These are phyloP conservation scores for Cryptosporidium felis DNA, from an alignment of 169 alveolate species.

Conservation along the genomic window DNA sequence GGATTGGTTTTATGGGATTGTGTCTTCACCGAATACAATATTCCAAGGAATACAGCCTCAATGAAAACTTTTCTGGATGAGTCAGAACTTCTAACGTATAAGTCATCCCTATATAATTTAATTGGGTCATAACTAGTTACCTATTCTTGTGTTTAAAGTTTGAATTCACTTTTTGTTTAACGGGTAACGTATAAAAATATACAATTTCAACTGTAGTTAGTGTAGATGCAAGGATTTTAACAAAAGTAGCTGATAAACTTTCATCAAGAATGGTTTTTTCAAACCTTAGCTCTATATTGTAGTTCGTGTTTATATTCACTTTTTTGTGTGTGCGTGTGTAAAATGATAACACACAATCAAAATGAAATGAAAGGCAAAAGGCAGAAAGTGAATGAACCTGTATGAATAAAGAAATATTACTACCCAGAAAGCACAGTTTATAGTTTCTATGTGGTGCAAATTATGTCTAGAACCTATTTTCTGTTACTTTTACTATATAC, in stretches of 20 bases:
- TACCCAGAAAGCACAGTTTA: neutral
- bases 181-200: too few relatives aligned
- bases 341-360: neutral
- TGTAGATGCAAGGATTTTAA: too few relatives aligned
- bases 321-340: neutral
- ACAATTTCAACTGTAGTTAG: too few relatives aligned
- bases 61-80: constrained; percentile 22
- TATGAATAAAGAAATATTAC: too few relatives aligned
- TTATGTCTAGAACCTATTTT: neutral
- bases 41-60: neutral
- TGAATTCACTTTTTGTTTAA: too few relatives aligned
- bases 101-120: constrained; percentile 31
- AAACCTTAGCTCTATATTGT: too few relatives aligned
- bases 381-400: neutral
- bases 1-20: constrained; percentile 83
- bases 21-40: constrained; percentile 76
- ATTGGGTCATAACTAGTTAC: constrained; percentile 35
- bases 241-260: too few relatives aligned
- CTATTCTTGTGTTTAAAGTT: too few relatives aligned
- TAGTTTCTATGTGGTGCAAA: constrained; percentile 32
- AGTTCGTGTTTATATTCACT: neutral
- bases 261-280: too few relatives aligned
- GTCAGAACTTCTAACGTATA: neutral
- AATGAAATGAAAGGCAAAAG: neutral
- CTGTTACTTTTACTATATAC: neutral